Evolutionary conservation across 768 basidiomycete species (phyloP).

Genomic region (Naganishia onofrii): DNA sequence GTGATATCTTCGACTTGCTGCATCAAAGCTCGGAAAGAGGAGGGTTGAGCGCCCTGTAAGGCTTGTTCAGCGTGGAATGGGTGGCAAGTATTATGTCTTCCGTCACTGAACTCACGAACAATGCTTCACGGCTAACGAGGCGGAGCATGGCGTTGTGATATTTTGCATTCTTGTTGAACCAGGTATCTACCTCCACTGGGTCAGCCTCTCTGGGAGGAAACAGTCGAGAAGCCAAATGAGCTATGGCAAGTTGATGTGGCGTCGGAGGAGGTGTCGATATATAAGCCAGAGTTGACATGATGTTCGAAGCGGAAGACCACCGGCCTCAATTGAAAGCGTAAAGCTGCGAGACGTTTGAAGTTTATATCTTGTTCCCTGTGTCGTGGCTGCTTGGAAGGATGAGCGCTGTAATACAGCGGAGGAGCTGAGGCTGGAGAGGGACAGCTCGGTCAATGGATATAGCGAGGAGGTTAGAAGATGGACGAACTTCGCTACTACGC

Average conservation of each 20-base stretch:
- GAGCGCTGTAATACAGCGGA: too few species aligned
- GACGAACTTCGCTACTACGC: background rate
- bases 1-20: background rate
- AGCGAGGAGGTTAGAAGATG: background rate
- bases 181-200: conserved; percentile 27
- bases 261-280: conserved; percentile 29
- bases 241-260: conserved; percentile 20
- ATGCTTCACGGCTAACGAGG: conserved; percentile 26
- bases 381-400: too few species aligned
- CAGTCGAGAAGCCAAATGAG: conserved; percentile 14
- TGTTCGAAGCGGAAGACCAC: background rate
- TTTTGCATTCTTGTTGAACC: conserved; percentile 30
- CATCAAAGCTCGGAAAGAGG: conserved; percentile 3
- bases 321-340: background rate
- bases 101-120: conserved; percentile 13
- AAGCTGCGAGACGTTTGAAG: too few species aligned
- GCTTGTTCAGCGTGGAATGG: background rate
- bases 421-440: too few species aligned
- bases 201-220: conserved; percentile 8
- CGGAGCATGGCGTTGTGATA: conserved; percentile 23
- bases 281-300: conserved; percentile 25
- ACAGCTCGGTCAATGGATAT: background rate
- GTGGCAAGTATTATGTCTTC: background rate
- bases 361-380: too few species aligned
- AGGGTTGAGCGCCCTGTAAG: conserved; percentile 1